Conservation (phyloP, 208 protist genomes). For the Crithidia thermophila region DNA sequence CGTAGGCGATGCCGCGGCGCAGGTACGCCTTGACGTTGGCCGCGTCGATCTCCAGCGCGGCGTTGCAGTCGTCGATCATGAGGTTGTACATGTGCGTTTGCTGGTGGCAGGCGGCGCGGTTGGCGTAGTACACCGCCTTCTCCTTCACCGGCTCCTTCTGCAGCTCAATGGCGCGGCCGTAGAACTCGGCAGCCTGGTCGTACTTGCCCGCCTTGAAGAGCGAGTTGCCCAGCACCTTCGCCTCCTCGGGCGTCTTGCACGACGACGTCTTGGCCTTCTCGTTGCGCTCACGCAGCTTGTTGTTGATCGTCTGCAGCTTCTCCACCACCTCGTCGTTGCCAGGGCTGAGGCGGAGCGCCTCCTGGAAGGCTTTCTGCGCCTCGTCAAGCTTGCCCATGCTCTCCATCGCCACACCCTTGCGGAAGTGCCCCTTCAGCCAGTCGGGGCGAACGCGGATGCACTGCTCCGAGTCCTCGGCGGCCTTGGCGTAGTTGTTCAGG, state of each 20-base stretch:
- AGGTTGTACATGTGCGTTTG: constrained; percentile 86
- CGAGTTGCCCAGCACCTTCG: constrained; percentile 89
- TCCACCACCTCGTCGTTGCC: constrained; percentile 83
- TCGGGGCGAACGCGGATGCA: constrained; percentile 86
- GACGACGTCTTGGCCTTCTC: constrained; percentile 71
- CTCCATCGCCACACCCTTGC: constrained; percentile 85
- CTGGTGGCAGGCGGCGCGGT: constrained; percentile 91
- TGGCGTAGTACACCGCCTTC: constrained; percentile 90
- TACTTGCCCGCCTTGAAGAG: constrained; percentile 91
- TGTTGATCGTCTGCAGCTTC: constrained; percentile 72
- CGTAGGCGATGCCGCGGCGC: constrained; percentile 90
- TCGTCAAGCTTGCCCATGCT: constrained; percentile 76
- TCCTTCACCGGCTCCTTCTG: constrained; percentile 55
- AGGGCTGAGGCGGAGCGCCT: constrained; percentile 76
- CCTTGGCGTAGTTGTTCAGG: constrained; percentile 75
- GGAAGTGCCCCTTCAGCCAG: constrained; percentile 93
- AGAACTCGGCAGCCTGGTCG: constrained; percentile 86
- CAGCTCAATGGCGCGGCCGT: constrained; percentile 91
- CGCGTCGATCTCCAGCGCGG: constrained; percentile 76
- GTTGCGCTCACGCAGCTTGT: constrained; percentile 73
- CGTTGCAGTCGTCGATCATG: constrained; percentile 89
- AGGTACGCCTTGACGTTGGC: constrained; percentile 90
- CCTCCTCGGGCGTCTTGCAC: constrained; percentile 88
- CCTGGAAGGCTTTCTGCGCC: constrained; percentile 78
- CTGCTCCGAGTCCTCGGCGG: constrained; percentile 73